Evolutionary conservation across 2,329 filamentous ascomycete species (phyloP), one percentile per base, ranked within the genome.

Genomic region (Pestalotiopsis sp.): DNA sequence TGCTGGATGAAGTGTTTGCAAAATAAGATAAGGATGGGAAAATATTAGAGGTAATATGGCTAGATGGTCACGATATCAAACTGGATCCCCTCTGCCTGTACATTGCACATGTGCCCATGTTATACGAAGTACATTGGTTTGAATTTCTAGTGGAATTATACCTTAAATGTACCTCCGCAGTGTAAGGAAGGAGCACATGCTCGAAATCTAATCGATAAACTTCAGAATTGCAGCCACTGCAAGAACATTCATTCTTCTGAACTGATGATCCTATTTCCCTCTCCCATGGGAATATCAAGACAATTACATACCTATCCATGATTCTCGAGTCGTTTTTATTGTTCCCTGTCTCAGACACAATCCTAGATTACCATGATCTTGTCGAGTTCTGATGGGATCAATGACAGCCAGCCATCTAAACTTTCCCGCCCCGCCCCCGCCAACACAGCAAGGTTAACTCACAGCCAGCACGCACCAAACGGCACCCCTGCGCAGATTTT

Each of bases 341-440:
- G 31, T 36, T 7, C 31, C 31, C 7, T 36, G 31, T 36, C 31
- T 36, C 31, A 52, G 45, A 52, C 45, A 52, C 45, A n/a, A 52
- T 52, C 31, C 31, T 36, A 9, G 23, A 23, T 23, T 23, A 23
- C 23, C 7, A 9, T 45, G 41, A n/a, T n/a, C 14, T 52, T 52
- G 17, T 52, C 45, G 45, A 52, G 45, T 17, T n/a, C 45, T 20
- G 20, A 52, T 9, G 20, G 17, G 17, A 52, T 52, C 17, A n/a
- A n/a, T n/a, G 45, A 20, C 45, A 52, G 17, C 17, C 7, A n/a
- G 13, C 20, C 45, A n/a, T 52, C 45, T 52, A 4, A 52, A 9
- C 20, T 63, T 39, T 63, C 23, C 27, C 23, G 62, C 62, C 62
- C 62, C 62, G 45, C 62, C 23, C 38, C 62, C 61, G 31, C 61